Conservation (phyloP, 768 basidiomycete species). For the Lanmaoa rubissima region DNA sequence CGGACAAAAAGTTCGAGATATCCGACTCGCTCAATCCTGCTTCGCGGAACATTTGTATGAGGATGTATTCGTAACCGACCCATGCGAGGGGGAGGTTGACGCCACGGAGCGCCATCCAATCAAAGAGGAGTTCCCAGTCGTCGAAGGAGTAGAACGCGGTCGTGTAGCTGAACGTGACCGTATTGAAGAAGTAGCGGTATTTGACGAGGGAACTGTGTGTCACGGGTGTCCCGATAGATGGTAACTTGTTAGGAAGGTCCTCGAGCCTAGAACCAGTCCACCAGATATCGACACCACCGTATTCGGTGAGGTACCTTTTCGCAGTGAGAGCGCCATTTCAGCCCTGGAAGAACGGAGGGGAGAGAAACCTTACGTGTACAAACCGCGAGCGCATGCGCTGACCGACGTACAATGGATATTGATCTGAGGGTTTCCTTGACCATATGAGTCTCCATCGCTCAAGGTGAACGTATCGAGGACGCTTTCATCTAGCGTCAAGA, state of each 20-base stretch:
- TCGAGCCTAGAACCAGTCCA: slow-evolving; percentile 42
- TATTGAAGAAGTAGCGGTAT: slow-evolving; percentile 43
- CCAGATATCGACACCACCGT: slow-evolving; percentile 41
- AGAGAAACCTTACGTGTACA: slow-evolving; percentile 34
- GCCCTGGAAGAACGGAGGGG: not conserved
- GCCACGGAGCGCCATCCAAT: slow-evolving; percentile 42
- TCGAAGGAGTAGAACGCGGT: slow-evolving; percentile 40
- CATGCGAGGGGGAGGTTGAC: slow-evolving; percentile 43
- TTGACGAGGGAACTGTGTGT: slow-evolving; percentile 36
- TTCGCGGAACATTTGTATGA: slow-evolving; percentile 37
- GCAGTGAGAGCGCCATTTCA: not conserved
- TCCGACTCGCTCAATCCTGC: slow-evolving; percentile 36
- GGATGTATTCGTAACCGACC: slow-evolving; percentile 40
- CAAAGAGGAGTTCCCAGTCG: slow-evolving; percentile 39
- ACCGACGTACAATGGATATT: slow-evolving; percentile 35
- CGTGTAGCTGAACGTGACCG: slow-evolving; percentile 43
- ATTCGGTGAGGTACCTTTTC: slow-evolving; percentile 36
- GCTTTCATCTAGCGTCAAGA: slow-evolving; percentile 18
- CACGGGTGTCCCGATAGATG: slow-evolving; percentile 30
- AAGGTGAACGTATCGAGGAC: slow-evolving; percentile 34
- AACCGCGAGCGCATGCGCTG: slow-evolving; percentile 38
- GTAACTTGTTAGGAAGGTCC: slow-evolving; percentile 30
- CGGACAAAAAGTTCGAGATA: slow-evolving; percentile 36
- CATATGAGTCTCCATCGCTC: slow-evolving; percentile 21
- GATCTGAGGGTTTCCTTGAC: slow-evolving; percentile 17